These are phyloP conservation scores for Chalaropsis ovoidea DNA, from an alignment of 2,329 filamentous ascomycete genomes.

Conservation along the genomic window DNA sequence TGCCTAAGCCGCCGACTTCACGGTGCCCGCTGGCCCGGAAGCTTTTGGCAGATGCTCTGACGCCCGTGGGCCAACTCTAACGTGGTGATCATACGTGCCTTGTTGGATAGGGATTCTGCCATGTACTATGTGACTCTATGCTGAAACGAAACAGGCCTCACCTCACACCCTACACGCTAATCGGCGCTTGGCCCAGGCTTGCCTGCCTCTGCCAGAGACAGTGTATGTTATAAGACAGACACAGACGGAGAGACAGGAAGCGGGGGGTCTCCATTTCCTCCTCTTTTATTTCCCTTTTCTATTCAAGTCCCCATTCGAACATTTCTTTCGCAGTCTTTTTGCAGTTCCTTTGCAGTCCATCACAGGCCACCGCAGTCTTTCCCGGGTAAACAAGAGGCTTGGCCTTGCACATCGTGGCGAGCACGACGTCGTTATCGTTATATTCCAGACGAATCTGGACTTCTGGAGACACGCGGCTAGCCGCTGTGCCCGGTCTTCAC, in stretches of 20 bases:
- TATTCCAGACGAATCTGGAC: too few species aligned
- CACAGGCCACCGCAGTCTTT: neutral
- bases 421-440: neutral
- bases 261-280: neutral
- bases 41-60: neutral
- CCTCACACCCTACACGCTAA: neutral
- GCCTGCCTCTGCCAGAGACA: neutral
- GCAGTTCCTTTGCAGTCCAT: neutral
- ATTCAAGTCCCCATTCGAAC: neutral
- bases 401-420: neutral
- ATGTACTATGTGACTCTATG: neutral
- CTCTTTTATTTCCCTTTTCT: neutral
- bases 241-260: neutral
- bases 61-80: neutral
- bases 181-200: neutral
- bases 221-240: neutral
- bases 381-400: neutral
- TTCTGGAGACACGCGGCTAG: neutral
- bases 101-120: neutral
- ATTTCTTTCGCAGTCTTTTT: neutral
- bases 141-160: constrained; percentile 5
- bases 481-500: neutral
- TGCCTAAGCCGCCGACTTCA: too few species aligned
- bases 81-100: neutral
- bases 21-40: neutral